These are phyloP conservation scores for Barnettozyma sucrosica DNA, from an alignment of 805 yeast genomes.

Conservation along the genomic window DNA sequence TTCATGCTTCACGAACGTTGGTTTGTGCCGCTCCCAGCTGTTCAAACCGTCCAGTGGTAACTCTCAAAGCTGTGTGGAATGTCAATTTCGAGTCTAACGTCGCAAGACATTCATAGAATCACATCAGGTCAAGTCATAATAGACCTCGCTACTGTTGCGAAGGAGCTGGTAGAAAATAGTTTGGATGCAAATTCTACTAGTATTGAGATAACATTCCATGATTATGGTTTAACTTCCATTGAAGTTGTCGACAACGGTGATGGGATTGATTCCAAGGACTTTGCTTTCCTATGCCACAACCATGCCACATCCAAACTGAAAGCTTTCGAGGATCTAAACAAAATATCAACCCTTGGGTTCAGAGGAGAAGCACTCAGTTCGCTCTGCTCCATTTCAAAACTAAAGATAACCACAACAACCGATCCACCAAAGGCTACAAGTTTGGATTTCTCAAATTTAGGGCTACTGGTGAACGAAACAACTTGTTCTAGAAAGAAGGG, in stretches of 20 bases:
- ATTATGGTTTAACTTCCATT: conserved; percentile 68
- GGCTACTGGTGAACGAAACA: conserved; percentile 38
- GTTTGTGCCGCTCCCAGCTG: no score
- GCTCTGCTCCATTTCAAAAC: conserved; percentile 48
- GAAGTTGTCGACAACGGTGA: conserved; percentile 65
- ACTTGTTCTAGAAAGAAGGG: conserved; percentile 59
- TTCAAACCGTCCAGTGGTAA: background rate
- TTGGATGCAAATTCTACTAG: conserved; percentile 71
- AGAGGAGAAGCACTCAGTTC: conserved; percentile 81
- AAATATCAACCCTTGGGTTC: conserved; percentile 59
- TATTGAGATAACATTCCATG: conserved; percentile 60
- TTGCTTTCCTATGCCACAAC: conserved; percentile 47
- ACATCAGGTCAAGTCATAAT: conserved; percentile 93
- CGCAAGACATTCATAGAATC: conserved; percentile 58
- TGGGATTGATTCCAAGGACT: conserved; percentile 54
- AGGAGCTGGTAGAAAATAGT: conserved; percentile 83
- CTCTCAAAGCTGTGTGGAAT: background rate
- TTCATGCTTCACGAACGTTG: no score
- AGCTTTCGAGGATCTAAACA: conserved; percentile 47
- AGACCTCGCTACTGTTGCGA: conserved; percentile 69
- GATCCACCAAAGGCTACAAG: conserved; percentile 49
- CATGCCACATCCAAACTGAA: conserved; percentile 64
- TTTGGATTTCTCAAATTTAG: conserved; percentile 50
- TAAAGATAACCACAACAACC: conserved; percentile 47
- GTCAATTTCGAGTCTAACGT: conserved; percentile 6